Percentiles rank a stretch among this genome's conserved stretches.
phyloP scores from a whole-genome alignment of 495 filamentous ascomycete genomes.

The Echria macrotheca region DNA sequence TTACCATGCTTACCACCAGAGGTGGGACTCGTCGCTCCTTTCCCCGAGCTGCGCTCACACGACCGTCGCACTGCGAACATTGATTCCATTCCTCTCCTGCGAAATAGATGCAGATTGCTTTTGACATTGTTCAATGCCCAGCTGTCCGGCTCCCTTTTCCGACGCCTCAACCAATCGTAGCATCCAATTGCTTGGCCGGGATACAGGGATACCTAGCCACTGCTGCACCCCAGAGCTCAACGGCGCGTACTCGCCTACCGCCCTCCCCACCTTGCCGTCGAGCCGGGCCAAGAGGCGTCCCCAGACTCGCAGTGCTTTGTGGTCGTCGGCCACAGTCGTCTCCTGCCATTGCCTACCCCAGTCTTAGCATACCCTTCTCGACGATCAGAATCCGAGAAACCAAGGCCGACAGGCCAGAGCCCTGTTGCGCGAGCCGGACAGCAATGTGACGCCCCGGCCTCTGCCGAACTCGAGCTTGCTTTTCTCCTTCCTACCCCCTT shows the following conservation, averaged over 20 bases:
- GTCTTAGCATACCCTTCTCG: conserved; percentile 25
- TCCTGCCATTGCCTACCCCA: conserved; percentile 16
- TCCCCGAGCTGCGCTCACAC: not conserved
- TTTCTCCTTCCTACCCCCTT: conserved; percentile 13
- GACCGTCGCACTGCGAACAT: no score
- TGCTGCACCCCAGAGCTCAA: not conserved
- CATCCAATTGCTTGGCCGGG: conserved; percentile 8
- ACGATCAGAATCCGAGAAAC: conserved; percentile 28
- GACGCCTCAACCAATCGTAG: conserved; percentile 5
- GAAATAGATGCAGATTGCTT: no score
- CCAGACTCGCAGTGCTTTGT: no score
- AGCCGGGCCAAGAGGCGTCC: no score
- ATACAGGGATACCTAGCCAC: conserved; percentile 10
- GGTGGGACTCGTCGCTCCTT: not conserved
- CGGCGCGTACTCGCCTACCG: conserved; percentile 6
- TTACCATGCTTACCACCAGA: not conserved
- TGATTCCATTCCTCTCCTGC: no score
- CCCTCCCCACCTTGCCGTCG: no score
- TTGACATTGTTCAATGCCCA: not conserved
- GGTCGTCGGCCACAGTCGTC: no score
- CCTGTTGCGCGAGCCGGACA: conserved; percentile 19
- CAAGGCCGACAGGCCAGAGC: conserved; percentile 14
- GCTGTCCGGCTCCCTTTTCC: not conserved
- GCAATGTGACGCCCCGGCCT: conserved; percentile 22
- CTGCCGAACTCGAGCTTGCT: conserved; percentile 18